Conservation (phyloP, 768 basidiomycete genomes). For the Serendipita sp. region DNA sequence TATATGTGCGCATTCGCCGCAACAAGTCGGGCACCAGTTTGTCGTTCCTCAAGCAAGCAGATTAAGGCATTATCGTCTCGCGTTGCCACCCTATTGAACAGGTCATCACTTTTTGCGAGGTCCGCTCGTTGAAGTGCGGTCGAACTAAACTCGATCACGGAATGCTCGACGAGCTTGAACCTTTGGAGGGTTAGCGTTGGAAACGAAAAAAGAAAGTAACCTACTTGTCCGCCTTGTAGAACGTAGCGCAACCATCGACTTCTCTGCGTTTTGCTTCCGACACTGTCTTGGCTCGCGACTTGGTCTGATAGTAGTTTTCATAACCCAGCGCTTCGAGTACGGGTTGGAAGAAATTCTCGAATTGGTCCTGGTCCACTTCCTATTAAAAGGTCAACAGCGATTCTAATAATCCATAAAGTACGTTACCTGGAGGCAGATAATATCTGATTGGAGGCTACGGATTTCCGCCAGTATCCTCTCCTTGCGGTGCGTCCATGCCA, state of each 20-base stretch:
- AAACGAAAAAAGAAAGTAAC: constrained; percentile 19
- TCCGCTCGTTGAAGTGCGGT: constrained; percentile 85
- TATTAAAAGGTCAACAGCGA: constrained; percentile 9
- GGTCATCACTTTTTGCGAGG: constrained; percentile 95
- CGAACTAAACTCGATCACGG: constrained; percentile 83
- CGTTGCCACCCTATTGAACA: constrained; percentile 96
- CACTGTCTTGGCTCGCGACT: constrained; percentile 90
- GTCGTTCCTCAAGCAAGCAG: constrained; percentile 69
- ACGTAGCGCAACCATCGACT: constrained; percentile 94
- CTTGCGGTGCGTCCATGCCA: constrained; percentile 90
- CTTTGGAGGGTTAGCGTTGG: constrained; percentile 24
- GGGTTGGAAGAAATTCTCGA: constrained; percentile 77
- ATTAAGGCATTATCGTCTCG: constrained; percentile 89
- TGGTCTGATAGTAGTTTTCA: constrained; percentile 82
- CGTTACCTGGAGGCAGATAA: constrained; percentile 64
- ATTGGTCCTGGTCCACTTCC: constrained; percentile 86
- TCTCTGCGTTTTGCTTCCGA: constrained; percentile 63
- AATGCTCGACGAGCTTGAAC: constrained; percentile 84
- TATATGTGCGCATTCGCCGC: constrained; percentile 83
- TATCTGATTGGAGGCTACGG: constrained; percentile 64
- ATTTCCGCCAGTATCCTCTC: constrained; percentile 77
- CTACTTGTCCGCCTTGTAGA: constrained; percentile 80
- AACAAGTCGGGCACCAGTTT: constrained; percentile 75
- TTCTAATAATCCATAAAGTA: not conserved
- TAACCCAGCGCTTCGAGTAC: constrained; percentile 61